These are phyloP conservation scores for Arthroderma uncinatum DNA, from an alignment of 2,329 filamentous ascomycete genomes.

Conservation along the genomic window DNA sequence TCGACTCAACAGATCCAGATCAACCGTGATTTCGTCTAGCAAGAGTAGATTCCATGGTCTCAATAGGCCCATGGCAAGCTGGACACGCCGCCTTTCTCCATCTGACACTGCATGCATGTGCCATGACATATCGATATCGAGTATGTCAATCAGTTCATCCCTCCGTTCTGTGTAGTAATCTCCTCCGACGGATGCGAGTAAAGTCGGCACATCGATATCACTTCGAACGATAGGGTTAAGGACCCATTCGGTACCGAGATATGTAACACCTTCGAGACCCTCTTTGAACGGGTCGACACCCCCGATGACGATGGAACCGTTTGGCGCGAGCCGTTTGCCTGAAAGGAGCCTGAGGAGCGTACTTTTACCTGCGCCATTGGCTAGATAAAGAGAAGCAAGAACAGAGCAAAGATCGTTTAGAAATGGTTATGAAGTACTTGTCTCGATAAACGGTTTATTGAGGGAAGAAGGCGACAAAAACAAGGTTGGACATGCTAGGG, in stretches of 20 bases:
- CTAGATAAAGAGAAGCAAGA: slow-evolving; percentile 26
- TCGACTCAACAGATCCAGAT: slow-evolving; percentile 77
- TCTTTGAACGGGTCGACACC: slow-evolving; percentile 87
- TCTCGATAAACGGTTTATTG: slow-evolving; percentile 1
- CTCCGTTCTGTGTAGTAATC: slow-evolving; percentile 68
- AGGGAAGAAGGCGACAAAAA: not conserved
- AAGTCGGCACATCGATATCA: slow-evolving; percentile 81
- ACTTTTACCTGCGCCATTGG: slow-evolving; percentile 95
- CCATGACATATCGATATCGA: slow-evolving; percentile 88
- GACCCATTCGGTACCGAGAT: slow-evolving; percentile 96
- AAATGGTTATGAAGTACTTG: not conserved
- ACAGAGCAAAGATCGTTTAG: slow-evolving; percentile 3
- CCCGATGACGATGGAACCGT: slow-evolving; percentile 60
- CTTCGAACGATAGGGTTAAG: slow-evolving; percentile 91
- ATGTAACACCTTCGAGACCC: slow-evolving; percentile 84
- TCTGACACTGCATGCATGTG: slow-evolving; percentile 94
- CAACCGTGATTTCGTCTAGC: slow-evolving; percentile 93
- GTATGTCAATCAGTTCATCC: slow-evolving; percentile 74
- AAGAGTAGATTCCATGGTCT: slow-evolving; percentile 84
- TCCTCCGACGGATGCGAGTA: slow-evolving; percentile 76
- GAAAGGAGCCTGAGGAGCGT: slow-evolving; percentile 89
- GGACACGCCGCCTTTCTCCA: slow-evolving; percentile 80
- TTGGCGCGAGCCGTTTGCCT: slow-evolving; percentile 83
- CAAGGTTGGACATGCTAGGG: not conserved
- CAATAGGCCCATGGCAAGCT: slow-evolving; percentile 89